Base-by-base conservation (phyloP, 345 rosid species). In the Brassica rapa region DNA sequence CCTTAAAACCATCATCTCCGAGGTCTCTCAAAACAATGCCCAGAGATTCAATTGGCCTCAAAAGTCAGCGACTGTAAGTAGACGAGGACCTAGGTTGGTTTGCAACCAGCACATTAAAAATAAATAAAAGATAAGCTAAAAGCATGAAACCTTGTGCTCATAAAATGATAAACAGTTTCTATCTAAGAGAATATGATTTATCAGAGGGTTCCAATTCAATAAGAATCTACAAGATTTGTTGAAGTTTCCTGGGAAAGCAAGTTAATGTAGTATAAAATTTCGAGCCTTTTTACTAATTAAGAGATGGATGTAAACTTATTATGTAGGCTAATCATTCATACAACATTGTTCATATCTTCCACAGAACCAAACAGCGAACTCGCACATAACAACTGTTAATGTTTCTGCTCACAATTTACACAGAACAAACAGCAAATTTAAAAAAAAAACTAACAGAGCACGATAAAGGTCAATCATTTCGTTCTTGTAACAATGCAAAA, bases 61-160 rank as follows among this genome's bases (percentile, higher is more conserved):
- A 75, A 35, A 35, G 3, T 64, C 16, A 51, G 55, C 11, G 4
- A 49, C 3, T 75, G 8, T 4, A 6, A 74, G 29, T 37, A 37
- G 33, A 67, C 21, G 16, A 12, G 14, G 8, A 77, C 59, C 64
- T 16, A 49, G 9, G 3, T 32, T 49, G 30, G 69, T 49, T 15
- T 14, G 37, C 25, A 12, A 62, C 10, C 8, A 69, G 14, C 62
- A 61, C 35, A 60, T 19, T 1, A 68, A 9, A 16, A 6, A 4
- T 19, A 19, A 19, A 19, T 19, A 15, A 8, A 14, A 19, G 5
- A 68, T 0, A 33, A 68, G 16, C 68, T 33, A 49, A 46, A 77
- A 70, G 70, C 55, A 69, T 32, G 63, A 76, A 76, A 62, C 63
- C 51, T 76, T 60, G 2, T 27, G 73, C 14, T 33, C 39, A 8